Base-by-base conservation (phyloP, 306 rosid genomes). In the Vigna angularis region DNA sequence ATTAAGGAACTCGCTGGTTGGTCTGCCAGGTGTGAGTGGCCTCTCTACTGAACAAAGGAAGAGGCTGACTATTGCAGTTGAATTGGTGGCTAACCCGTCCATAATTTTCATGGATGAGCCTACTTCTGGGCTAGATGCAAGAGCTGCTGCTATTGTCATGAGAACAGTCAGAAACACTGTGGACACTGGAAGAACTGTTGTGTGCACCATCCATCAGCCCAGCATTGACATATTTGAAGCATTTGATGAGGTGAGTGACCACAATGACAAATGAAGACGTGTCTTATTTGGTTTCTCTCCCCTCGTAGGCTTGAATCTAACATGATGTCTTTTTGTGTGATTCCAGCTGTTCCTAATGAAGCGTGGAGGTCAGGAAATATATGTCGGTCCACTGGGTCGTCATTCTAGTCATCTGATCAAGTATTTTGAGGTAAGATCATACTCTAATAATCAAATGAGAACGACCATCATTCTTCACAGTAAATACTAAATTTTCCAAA, bases 61-160 rank as follows among this genome's bases (percentile, higher is more conserved):
- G 85, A 89, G 98, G 86, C 80, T 91, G 16, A 93, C 98, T 0
- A 90, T 93, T 53, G 97, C 97, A 16, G 98, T 93, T 11, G 97
- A 93, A 80, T 85, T 91, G 18, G 98, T 93, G 18, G 97, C 97
- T 18, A 93, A 91, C 75, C 98, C 98, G 7, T 93, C 98, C 44
- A 91, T 93, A 32, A 93, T 93, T 70, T 93, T 91, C 87, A 93
- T 93, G 98, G 98, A 93, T 34, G 98, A 93, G 84, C 98, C 98
- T 56, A 93, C 97, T 53, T 93, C 97, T 11, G 98, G 98, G 6
- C 89, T 93, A 45, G 98, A 93, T 82, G 97, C 98, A 44, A 83
- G 98, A 79, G 93, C 98, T 1, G 95, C 98, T 7, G 98, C 98
- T n/a, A 88, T 93, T 72, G 98, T 93, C 28, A 93, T 93, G 97